Conservation (phyloP, 768 basidiomycete genomes). For the Calocera cornea region DNA sequence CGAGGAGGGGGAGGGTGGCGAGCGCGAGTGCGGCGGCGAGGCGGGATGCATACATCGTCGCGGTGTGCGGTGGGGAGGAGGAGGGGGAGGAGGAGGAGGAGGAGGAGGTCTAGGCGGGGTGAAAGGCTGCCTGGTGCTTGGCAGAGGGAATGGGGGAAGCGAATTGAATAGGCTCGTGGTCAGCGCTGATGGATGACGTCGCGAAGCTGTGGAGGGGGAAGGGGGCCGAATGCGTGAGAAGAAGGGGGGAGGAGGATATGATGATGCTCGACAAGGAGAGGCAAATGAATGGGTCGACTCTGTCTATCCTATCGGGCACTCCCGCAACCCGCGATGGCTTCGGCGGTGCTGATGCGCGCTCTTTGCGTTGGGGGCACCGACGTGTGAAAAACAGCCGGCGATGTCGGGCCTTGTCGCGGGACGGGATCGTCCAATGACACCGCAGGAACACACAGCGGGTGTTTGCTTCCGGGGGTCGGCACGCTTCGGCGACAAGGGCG, state of each 20-base stretch:
- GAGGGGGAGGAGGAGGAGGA: not conserved
- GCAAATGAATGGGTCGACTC: slow-evolving; percentile 2
- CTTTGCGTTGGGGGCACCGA: not conserved
- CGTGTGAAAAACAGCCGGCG: not conserved
- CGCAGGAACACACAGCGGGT: no score
- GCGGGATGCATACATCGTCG: not conserved
- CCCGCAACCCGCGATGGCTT: not conserved
- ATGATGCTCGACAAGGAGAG: not conserved
- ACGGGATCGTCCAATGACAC: not conserved
- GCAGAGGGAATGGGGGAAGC: no score
- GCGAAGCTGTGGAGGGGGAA: not conserved
- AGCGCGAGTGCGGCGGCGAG: not conserved
- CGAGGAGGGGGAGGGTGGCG: not conserved
- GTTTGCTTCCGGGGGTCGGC: no score
- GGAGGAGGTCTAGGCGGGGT: not conserved
- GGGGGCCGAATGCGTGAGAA: not conserved
- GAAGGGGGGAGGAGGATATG: not conserved
- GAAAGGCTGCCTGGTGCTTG: no score
- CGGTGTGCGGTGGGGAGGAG: not conserved
- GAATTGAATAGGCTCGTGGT: not conserved
- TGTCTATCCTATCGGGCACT: not conserved
- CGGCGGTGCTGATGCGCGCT: not conserved
- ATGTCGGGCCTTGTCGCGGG: not conserved
- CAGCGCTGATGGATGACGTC: not conserved
- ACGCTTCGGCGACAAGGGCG: no score